A percentile compares a stretch with the other conserved stretches of the same genome.
Evolutionary conservation across 176 grass and related monocot species (phyloP).

Genomic region (Guadua angustifolia): DNA sequence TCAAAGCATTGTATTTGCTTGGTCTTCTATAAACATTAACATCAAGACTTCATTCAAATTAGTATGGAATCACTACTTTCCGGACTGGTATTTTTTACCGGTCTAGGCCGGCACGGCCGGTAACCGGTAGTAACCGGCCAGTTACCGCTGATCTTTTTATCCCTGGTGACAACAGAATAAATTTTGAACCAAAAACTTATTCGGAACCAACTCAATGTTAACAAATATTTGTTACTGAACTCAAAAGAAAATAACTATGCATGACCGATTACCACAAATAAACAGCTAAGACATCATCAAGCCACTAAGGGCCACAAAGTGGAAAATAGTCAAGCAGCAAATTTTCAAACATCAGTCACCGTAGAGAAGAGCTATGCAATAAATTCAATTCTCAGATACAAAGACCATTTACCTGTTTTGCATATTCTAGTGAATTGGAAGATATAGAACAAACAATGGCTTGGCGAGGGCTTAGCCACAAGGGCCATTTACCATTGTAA

Average conservation of each 20-base stretch:
- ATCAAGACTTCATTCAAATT: too few species aligned
- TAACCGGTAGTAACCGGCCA: too few species aligned
- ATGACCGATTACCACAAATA: neutral
- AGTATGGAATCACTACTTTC: too few species aligned
- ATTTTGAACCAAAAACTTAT: neutral
- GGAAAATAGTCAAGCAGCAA: neutral
- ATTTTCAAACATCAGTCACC: neutral
- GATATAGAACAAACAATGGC: conserved; percentile 89
- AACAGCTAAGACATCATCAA: neutral
- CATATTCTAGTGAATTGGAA: conserved; percentile 69
- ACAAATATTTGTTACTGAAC: neutral
- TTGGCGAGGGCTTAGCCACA: conserved; percentile 98
- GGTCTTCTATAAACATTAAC: too few species aligned
- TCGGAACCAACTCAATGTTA: neutral
- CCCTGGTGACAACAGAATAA: neutral
- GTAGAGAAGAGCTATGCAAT: conserved; percentile 19
- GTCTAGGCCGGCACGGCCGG: too few species aligned
- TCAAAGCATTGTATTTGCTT: too few species aligned
- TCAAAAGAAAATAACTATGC: conserved; percentile 8
- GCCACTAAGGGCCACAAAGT: neutral
- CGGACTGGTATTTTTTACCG: too few species aligned
- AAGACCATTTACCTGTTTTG: conserved; percentile 63
- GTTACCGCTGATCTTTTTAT: too few species aligned
- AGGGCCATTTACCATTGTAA: conserved; percentile 99
- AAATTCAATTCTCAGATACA: conserved; percentile 33